These are phyloP conservation scores for Thermochaetoides dissita DNA, from an alignment of 2,329 filamentous ascomycete genomes.

Conservation along the genomic window DNA sequence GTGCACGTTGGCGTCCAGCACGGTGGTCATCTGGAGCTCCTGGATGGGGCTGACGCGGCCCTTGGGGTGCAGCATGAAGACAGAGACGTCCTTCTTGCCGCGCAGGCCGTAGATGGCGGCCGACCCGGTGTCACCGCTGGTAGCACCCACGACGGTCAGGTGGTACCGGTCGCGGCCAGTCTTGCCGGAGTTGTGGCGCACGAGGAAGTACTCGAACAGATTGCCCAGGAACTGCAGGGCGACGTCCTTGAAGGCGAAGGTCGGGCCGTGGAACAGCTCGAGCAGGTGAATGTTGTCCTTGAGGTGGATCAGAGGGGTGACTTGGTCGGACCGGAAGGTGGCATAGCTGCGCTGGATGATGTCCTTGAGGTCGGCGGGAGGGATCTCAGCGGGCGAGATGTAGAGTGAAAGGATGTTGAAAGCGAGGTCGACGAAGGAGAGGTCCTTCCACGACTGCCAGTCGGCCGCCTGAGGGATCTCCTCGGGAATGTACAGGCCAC, in stretches of 20 bases:
- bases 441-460: slow-evolving; percentile 56
- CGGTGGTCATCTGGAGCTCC: slow-evolving; percentile 94
- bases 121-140: slow-evolving; percentile 75
- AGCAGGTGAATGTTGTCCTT: slow-evolving; percentile 70
- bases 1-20: slow-evolving; percentile 80
- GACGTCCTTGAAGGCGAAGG: slow-evolving; percentile 90
- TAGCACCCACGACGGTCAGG: slow-evolving; percentile 74
- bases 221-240: slow-evolving; percentile 94
- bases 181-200: slow-evolving; percentile 58
- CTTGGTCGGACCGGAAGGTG: slow-evolving; percentile 68
- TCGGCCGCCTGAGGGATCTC: slow-evolving; percentile 46
- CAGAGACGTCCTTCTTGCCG: slow-evolving; percentile 91
- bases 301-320: slow-evolving; percentile 68
- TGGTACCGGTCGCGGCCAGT: slow-evolving; percentile 56
- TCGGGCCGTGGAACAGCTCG: slow-evolving; percentile 93
- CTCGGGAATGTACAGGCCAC: slow-evolving; percentile 81
- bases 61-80: slow-evolving; percentile 88
- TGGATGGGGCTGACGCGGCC: slow-evolving; percentile 85
- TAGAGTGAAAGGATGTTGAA: slow-evolving; percentile 77
- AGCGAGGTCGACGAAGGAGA: slow-evolving; percentile 69
- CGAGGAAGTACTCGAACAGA: slow-evolving; percentile 78
- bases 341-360: slow-evolving; percentile 79
- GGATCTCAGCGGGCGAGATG: slow-evolving; percentile 73
- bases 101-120: slow-evolving; percentile 90
- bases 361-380: slow-evolving; percentile 60